Base-by-base conservation (phyloP, 2,329 filamentous ascomycete genomes). In the Hysterium pulicare region DNA sequence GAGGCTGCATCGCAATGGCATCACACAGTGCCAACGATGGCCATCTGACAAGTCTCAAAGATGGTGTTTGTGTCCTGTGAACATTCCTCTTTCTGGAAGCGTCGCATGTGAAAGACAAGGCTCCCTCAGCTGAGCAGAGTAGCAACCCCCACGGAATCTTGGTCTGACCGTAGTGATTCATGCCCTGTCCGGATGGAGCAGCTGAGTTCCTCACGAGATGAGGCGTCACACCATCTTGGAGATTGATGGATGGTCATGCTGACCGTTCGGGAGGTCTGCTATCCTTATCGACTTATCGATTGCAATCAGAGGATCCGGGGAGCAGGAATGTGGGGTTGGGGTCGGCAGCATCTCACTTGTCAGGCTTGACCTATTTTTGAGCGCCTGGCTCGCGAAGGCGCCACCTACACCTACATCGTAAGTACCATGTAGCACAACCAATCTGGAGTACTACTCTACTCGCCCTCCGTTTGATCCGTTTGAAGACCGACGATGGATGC, bases 91-190 rank as follows among this genome's bases (percentile, higher is more conserved):
- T 36, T 37, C 44, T 37, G 16, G 8, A 37, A 11, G 23, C 23
- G 36, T 55, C n/a, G 52, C 59, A 61, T 62, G 59, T 62, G 58
- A 61, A 58, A 60, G 51, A 35, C 37, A 36, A 24, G 34, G 31
- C 33, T 32, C 24, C 33, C 53, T 58, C 50, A 58, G 55, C 47
- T 56, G 54, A 53, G 45, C 55, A 58, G 45, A 48, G 22, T 35
- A 24, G 30, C 15, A 20, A 11, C 42, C 41, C 45, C 48, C 48
- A 46, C 51, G 40, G 28, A 35, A 40, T 32, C 10, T 32, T 31
- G 22, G 24, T 41, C 43, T 24, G 21, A 34, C 38, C 8, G 10
- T 41, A 11, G 21, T 33, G 38, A 40, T 23, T 42, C 45, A 46
- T 42, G 41, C 43, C 26, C 33, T 34, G 44, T 41, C 42, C 47